Evolutionary conservation across 306 rosid genomes (phyloP), one percentile per base, ranked within the genome.

Genomic region (Abrus pulchellus): DNA sequence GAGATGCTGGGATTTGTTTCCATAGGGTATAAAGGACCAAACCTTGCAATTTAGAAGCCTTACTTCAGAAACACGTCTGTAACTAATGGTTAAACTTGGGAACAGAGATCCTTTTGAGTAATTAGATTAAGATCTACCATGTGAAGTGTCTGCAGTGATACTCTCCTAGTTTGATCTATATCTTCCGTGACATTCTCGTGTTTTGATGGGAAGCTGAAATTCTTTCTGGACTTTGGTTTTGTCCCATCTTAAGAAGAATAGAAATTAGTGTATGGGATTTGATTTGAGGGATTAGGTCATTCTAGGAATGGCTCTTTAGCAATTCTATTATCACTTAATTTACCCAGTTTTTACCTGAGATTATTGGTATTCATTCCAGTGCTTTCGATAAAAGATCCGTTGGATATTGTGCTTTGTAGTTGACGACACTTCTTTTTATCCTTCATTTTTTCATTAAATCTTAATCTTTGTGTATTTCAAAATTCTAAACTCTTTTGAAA

Each of bases 401-500:
- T 33, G 6, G 30, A 6, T 62, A 3, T 6, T 54, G 36, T 53
- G 52, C 7, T 28, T 41, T 60, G 12, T 34, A 49, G 33, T 32
- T 40, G 38, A 29, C 28, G 63, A 40, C 27, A 34, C 38, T 41
- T 40, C 60, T 29, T 49, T 76, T 36, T 54, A 12, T 65, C 20
- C 36, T 9, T 44, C 28, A 8, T 63, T 34, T 38, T 28, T 8
- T 40, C 43, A 45, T 81, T 61, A 13, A 65, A 14, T 68, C 44
- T 64, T 11, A 32, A 5, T 14, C 8, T 1, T 12, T 14, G 1
- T 36, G 34, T 4, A 41, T 45, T 57, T 59, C 44, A 55, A 67
- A 61, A 65, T 32, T 12, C 20, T 53, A 49, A 59, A 60, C 69
- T 72, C 27, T 14, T 44, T 75, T 13, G 57, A 32, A 77, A 48